Conservation (phyloP, 2,329 filamentous ascomycete species). For the Iodosphaeria phyllophila region DNA sequence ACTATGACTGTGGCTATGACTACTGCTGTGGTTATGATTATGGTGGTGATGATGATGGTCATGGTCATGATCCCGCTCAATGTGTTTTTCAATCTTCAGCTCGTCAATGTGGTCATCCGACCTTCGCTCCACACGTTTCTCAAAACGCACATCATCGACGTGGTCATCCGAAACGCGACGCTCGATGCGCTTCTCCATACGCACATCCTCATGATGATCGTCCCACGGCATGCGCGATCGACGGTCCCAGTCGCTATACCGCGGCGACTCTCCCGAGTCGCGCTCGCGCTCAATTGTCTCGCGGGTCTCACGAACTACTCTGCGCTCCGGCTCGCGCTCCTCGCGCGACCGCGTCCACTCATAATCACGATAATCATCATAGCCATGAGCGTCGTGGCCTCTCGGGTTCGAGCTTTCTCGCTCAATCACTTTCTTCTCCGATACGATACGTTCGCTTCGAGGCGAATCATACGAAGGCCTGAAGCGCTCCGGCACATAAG, state of each 20-base stretch:
- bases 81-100: conserved; percentile 12
- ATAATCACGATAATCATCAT: conserved; percentile 11
- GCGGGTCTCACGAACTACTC: conserved; percentile 22
- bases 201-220: conserved; percentile 19
- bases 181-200: conserved; percentile 21
- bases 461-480: conserved; percentile 28
- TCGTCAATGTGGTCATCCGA: conserved; percentile 12
- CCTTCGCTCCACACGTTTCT: conserved; percentile 18
- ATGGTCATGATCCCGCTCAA: conserved; percentile 9
- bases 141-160: conserved; percentile 26
- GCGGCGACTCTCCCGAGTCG: conserved; percentile 10
- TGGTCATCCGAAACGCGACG: conserved; percentile 26
- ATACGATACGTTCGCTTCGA: conserved; percentile 10
- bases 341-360: conserved; percentile 1
- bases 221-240: conserved; percentile 16
- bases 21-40: conserved; percentile 12
- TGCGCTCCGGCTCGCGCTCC: conserved; percentile 10
- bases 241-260: conserved; percentile 25
- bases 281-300: conserved; percentile 21
- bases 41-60: conserved; percentile 16
- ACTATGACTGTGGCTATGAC: conserved; percentile 23
- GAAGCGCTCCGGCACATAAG: conserved; percentile 27
- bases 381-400: conserved; percentile 15
- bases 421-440: conserved; percentile 15
- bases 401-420: conserved; percentile 5